phyloP scores from a whole-genome alignment of 2,329 filamentous ascomycete species.

The Graphium sp. region DNA sequence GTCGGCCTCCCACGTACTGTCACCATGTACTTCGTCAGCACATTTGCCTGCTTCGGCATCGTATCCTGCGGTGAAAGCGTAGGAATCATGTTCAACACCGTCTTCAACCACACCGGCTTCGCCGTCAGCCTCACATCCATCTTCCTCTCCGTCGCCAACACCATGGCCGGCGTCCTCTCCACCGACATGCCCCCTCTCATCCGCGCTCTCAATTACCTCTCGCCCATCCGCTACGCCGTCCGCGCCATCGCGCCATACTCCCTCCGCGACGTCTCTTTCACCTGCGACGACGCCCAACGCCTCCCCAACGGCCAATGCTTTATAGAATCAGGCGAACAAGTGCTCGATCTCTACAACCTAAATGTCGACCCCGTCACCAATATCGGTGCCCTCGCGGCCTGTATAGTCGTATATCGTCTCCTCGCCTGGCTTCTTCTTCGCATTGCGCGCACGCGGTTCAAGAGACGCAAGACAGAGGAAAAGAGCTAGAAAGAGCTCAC shows the following conservation, averaged over 20 bases:
- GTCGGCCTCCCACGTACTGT: slow-evolving; percentile 46
- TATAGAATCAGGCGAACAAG: slow-evolving; percentile 48
- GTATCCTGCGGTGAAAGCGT: slow-evolving; percentile 60
- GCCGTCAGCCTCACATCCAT: slow-evolving; percentile 58
- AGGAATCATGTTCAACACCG: slow-evolving; percentile 66
- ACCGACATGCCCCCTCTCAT: slow-evolving; percentile 52
- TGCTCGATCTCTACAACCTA: slow-evolving; percentile 49
- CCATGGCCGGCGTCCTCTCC: slow-evolving; percentile 55
- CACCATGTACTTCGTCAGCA: slow-evolving; percentile 48
- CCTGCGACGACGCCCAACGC: slow-evolving; percentile 42
- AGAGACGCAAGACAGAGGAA: slow-evolving; percentile 18
- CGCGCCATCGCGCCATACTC: slow-evolving; percentile 52
- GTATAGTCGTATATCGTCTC: slow-evolving; percentile 47
- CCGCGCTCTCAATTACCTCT: slow-evolving; percentile 53
- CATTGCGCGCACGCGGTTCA: slow-evolving; percentile 34
- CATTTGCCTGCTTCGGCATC: slow-evolving; percentile 56
- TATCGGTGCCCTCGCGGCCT: slow-evolving; percentile 43
- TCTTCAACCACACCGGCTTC: slow-evolving; percentile 60
- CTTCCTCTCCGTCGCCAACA: slow-evolving; percentile 51
- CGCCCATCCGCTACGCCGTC: slow-evolving; percentile 52
- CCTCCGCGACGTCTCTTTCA: slow-evolving; percentile 41
- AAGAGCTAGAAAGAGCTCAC: too few species aligned
- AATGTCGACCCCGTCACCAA: slow-evolving; percentile 44
- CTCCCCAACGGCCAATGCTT: slow-evolving; percentile 45
- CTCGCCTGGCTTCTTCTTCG: slow-evolving; percentile 43